Conservation (phyloP, 257 asterid genomes). For the Phtheirospermum japonicum region DNA sequence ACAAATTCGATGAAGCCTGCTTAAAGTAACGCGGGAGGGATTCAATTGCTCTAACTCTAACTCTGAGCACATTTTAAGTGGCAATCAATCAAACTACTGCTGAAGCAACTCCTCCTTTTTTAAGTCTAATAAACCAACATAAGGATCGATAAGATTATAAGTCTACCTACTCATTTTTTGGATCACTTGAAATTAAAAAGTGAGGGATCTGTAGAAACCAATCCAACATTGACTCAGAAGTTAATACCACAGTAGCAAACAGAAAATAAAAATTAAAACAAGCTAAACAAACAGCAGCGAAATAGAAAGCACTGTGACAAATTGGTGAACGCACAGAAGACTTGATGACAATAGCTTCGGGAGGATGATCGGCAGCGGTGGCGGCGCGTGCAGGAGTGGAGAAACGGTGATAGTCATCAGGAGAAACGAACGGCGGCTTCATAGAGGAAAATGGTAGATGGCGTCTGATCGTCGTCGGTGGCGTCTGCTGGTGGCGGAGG, state of each 20-base stretch:
- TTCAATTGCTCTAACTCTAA: neutral
- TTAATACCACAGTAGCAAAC: conserved; percentile 25
- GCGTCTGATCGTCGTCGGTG: conserved; percentile 56
- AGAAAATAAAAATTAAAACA: conserved; percentile 1
- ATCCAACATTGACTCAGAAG: conserved; percentile 25
- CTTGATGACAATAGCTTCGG: conserved; percentile 70
- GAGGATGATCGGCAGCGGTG: conserved; percentile 47
- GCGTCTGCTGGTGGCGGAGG: conserved; percentile 41
- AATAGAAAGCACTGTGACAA: neutral
- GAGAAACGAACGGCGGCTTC: conserved; percentile 69
- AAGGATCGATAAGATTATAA: conserved; percentile 22
- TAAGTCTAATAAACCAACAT: neutral
- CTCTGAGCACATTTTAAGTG: conserved; percentile 15
- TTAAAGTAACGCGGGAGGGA: neutral
- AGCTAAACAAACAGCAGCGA: neutral
- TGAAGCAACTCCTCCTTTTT: conserved; percentile 7
- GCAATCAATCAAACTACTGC: conserved; percentile 2
- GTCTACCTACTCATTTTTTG: conserved; percentile 7
- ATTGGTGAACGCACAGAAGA: conserved; percentile 53
- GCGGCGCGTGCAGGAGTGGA: conserved; percentile 47
- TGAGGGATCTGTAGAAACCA: conserved; percentile 22
- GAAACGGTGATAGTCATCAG: conserved; percentile 78
- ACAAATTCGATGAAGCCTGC: neutral
- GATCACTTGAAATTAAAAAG: conserved; percentile 6
- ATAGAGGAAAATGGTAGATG: conserved; percentile 73